Evolutionary conservation across 306 rosid genomes (phyloP).

Genomic region (Cucurbita moschata): DNA sequence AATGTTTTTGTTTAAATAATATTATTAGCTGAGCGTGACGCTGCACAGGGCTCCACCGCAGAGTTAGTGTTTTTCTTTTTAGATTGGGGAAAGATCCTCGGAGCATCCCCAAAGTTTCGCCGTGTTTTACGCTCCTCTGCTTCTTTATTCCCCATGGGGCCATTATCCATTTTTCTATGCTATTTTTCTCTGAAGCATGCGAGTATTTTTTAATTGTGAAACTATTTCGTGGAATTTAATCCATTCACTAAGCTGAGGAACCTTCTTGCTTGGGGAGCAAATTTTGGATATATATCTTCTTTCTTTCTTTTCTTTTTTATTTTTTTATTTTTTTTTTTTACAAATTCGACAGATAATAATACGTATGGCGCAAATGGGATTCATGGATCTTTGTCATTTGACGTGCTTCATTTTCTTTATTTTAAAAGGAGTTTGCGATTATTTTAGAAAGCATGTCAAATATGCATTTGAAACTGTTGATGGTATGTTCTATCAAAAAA

Average conservation of each 20-base stretch:
- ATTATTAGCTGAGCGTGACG: neutral
- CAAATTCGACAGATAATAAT: neutral
- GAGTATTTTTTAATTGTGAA: neutral
- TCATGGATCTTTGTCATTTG: neutral
- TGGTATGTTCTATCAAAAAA: neutral
- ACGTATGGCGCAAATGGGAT: too few species aligned
- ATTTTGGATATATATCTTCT: neutral
- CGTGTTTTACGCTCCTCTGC: slow-evolving; percentile 2
- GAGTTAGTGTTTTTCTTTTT: neutral
- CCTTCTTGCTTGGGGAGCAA: neutral
- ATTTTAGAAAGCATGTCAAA: too few species aligned
- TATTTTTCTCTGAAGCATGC: neutral
- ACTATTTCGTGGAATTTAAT: neutral
- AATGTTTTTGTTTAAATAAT: neutral
- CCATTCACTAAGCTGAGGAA: neutral
- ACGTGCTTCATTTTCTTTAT: neutral
- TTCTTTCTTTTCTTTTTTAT: neutral
- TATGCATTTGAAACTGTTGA: neutral
- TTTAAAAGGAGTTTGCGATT: too few species aligned
- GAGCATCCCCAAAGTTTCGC: neutral
- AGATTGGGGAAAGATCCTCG: neutral
- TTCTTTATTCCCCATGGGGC: neutral
- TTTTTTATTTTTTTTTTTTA: neutral
- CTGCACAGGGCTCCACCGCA: neutral
- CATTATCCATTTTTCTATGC: neutral